Percentiles rank a stretch among this genome's conserved stretches.
phyloP scores from a whole-genome alignment of 352 stramenopile species.

The Pythium aristosporum region DNA sequence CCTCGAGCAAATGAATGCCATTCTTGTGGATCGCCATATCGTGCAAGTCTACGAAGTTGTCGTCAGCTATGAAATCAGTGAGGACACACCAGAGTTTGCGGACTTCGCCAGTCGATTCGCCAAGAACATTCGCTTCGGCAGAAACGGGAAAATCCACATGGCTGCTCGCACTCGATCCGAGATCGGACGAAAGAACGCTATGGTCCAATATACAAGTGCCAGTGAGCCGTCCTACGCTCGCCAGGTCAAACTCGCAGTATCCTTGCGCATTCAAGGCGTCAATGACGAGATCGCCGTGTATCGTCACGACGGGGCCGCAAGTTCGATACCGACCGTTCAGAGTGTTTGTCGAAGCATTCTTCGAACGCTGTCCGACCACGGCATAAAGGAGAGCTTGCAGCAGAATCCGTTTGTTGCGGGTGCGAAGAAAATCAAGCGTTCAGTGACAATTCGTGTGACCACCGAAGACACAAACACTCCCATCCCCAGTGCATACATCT shows the following conservation, averaged over 20 bases:
- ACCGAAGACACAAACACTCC: conserved; percentile 51
- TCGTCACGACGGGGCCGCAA: conserved; percentile 32
- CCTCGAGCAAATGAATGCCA: conserved; percentile 50
- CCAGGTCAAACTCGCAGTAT: conserved; percentile 29
- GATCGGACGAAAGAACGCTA: not conserved
- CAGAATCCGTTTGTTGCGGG: conserved; percentile 55
- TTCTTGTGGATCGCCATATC: conserved; percentile 50
- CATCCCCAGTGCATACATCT: conserved; percentile 49
- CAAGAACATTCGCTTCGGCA: conserved; percentile 62
- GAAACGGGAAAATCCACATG: conserved; percentile 54
- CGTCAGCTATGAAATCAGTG: conserved; percentile 31
- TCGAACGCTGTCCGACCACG: conserved; percentile 42
- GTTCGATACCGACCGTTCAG: conserved; percentile 44
- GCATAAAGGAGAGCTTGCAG: conserved; percentile 68
- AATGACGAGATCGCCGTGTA: conserved; percentile 46
- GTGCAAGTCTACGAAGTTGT: conserved; percentile 61
- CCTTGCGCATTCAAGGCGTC: conserved; percentile 43
- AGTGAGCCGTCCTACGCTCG: not conserved
- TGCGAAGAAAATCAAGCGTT: conserved; percentile 44
- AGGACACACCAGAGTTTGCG: conserved; percentile 27
- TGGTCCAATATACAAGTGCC: not conserved
- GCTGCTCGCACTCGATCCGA: conserved; percentile 16
- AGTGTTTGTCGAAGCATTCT: conserved; percentile 52
- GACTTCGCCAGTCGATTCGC: conserved; percentile 48
- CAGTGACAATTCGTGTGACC: conserved; percentile 50